phyloP scores from a whole-genome alignment of 257 asterid species.

The Nicotiana undulata region DNA sequence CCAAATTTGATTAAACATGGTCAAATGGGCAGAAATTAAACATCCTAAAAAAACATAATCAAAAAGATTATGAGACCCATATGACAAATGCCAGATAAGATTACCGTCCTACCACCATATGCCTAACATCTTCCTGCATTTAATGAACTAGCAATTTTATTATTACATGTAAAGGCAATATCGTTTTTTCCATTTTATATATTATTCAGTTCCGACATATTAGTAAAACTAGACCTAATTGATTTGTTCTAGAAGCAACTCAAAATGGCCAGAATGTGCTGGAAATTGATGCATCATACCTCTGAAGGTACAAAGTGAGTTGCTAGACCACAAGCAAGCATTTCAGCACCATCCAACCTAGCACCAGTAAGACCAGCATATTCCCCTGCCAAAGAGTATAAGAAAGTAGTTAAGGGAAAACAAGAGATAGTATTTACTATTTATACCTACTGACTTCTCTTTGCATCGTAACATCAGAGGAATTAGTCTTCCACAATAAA shows the following conservation, averaged over 20 bases:
- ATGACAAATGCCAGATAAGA: neutral
- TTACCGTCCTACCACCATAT: neutral
- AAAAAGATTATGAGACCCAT: neutral
- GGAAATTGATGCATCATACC: conserved; percentile 28
- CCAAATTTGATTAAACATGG: neutral
- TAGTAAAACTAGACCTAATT: neutral
- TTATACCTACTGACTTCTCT: neutral
- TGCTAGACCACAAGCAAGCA: conserved; percentile 87
- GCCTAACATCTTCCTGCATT: neutral
- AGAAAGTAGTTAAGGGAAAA: neutral
- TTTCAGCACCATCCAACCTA: conserved; percentile 84
- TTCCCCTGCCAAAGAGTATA: conserved; percentile 57
- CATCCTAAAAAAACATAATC: neutral
- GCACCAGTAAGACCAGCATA: conserved; percentile 78
- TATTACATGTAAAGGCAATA: neutral
- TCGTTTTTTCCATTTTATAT: neutral
- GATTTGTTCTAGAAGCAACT: neutral
- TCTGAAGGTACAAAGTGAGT: conserved; percentile 77
- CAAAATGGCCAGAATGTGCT: neutral
- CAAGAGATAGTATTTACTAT: neutral
- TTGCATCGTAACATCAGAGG: neutral
- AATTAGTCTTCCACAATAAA: neutral
- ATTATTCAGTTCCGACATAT: neutral
- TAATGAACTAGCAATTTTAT: neutral
- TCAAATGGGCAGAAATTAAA: neutral